phyloP scores from a whole-genome alignment of 2,329 filamentous ascomycete genomes.

The Berkeleyomyces basicola region DNA sequence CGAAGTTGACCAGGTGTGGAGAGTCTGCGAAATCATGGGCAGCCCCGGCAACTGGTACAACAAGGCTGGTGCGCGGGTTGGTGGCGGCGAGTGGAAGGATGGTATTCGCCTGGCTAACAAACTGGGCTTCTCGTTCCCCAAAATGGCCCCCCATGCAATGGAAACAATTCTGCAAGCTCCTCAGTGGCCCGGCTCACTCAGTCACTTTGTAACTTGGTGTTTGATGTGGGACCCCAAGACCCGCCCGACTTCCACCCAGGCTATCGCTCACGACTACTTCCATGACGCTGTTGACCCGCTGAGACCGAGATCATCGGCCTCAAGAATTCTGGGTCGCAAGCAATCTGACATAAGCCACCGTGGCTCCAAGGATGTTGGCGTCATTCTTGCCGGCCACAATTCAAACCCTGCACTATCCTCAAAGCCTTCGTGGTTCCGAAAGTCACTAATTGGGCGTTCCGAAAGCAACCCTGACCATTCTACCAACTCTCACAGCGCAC shows the following conservation, averaged over 20 bases:
- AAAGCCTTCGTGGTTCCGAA: conserved; percentile 93
- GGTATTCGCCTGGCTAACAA: conserved; percentile 85
- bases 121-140: conserved; percentile 95
- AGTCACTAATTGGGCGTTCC: conserved; percentile 73
- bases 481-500: conserved; percentile 3
- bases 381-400: conserved; percentile 9
- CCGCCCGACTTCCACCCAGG: conserved; percentile 81
- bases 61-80: conserved; percentile 71
- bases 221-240: conserved; percentile 95
- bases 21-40: conserved; percentile 97
- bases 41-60: conserved; percentile 97
- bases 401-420: conserved; percentile 33
- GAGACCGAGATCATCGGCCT: conserved; percentile 76
- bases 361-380: conserved; percentile 40
- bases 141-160: conserved; percentile 96
- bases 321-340: conserved; percentile 73
- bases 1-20: conserved; percentile 97
- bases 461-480: conserved; percentile 29
- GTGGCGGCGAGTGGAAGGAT: conserved; percentile 94
- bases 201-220: conserved; percentile 94
- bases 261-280: conserved; percentile 93
- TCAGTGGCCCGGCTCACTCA: conserved; percentile 78
- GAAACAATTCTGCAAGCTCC: conserved; percentile 81
- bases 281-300: conserved; percentile 80
- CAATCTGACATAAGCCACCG: conserved; percentile 65